These are phyloP conservation scores for Blastobotrys muscicola DNA, from an alignment of 805 yeast species.

Conservation along the genomic window DNA sequence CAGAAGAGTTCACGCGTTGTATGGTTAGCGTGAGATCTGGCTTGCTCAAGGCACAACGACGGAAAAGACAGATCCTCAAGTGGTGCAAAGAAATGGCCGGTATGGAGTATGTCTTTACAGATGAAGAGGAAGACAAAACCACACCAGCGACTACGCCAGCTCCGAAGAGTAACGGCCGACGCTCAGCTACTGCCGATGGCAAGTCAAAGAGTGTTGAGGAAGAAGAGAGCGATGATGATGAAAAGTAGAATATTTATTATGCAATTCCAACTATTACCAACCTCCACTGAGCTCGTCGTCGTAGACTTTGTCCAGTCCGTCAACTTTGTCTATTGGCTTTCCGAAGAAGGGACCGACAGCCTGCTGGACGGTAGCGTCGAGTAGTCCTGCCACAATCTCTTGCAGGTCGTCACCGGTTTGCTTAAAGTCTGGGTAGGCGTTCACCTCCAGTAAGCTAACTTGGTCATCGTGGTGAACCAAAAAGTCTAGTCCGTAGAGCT, in stretches of 20 bases:
- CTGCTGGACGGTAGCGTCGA: slow-evolving; percentile 43
- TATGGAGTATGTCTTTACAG: slow-evolving; percentile 39
- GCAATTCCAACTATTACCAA: slow-evolving; percentile 1
- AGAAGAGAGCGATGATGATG: slow-evolving; percentile 22
- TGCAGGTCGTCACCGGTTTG: slow-evolving; percentile 83
- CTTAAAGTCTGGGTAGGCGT: slow-evolving; percentile 92
- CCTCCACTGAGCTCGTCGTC: slow-evolving; percentile 2
- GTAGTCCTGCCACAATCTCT: slow-evolving; percentile 61
- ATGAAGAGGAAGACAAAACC: slow-evolving; percentile 20
- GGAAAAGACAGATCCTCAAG: slow-evolving; percentile 55
- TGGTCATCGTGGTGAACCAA: slow-evolving; percentile 47
- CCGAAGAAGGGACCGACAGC: slow-evolving; percentile 41
- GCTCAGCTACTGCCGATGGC: neutral
- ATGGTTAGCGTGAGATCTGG: slow-evolving; percentile 66
- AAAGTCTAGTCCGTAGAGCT: slow-evolving; percentile 84
- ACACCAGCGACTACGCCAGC: neutral
- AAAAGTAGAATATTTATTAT: neutral
- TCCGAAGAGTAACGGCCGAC: neutral
- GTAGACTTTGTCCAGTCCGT: neutral
- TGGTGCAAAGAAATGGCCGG: slow-evolving; percentile 88
- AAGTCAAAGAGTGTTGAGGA: slow-evolving; percentile 11
- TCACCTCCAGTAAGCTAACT: slow-evolving; percentile 70
- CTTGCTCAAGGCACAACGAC: slow-evolving; percentile 65
- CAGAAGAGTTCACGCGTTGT: slow-evolving; percentile 79
- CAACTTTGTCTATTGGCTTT: neutral